Percentiles rank a stretch among this genome's conserved stretches.
Conservation (phyloP, 23 red algal genomes). For the Agarophyton chilense region DNA sequence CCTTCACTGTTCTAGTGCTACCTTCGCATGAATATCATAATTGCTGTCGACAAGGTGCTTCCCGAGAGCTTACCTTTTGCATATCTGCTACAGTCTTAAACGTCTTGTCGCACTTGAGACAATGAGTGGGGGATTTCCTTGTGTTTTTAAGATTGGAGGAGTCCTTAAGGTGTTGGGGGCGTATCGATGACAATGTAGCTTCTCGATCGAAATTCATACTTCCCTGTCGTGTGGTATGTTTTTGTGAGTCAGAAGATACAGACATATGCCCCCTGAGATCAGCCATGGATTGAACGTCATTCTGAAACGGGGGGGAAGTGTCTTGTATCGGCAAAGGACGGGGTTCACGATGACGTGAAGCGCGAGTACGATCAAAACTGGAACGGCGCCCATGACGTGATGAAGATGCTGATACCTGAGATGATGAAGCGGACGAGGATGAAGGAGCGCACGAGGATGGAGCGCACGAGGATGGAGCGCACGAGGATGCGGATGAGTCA, state of each 20-base stretch:
- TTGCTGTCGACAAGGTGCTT: neutral
- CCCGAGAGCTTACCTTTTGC: neutral
- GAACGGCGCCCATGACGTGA: neutral
- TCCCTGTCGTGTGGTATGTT: neutral
- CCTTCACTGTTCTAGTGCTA: neutral
- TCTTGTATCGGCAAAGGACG: conserved; percentile 1
- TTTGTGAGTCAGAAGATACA: neutral
- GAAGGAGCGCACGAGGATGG: neutral
- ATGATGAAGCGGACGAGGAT: neutral
- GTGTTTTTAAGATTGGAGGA: neutral
- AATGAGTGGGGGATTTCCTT: neutral
- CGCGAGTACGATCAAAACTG: neutral
- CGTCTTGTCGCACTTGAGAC: neutral
- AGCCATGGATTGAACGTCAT: neutral
- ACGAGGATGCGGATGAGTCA: neutral
- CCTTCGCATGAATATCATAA: neutral
- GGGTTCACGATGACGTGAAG: neutral
- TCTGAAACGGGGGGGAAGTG: neutral
- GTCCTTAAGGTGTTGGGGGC: neutral
- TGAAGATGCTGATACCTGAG: neutral
- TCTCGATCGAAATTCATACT: neutral
- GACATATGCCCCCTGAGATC: neutral
- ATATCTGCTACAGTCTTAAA: neutral
- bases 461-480: neutral
- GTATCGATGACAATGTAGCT: neutral